Evolutionary conservation across 2,329 filamentous ascomycete genomes (phyloP), one percentile per base, ranked within the genome.

Genomic region (Herpotrichia juniperi): DNA sequence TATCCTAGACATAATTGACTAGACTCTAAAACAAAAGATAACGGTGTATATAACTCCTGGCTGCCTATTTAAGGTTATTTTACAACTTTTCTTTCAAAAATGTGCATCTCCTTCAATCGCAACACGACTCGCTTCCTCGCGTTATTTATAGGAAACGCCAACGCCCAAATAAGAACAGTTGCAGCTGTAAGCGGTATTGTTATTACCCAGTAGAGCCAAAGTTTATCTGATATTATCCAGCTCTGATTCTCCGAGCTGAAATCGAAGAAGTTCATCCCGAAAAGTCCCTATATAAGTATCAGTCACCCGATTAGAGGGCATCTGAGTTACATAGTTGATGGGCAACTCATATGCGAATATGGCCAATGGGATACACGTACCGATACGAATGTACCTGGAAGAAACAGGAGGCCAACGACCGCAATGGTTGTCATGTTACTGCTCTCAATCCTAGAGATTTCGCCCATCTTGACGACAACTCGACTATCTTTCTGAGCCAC

Each of bases 301-400:
- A n/a, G n/a, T n/a, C n/a, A n/a, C n/a, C n/a, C n/a, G n/a, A n/a
- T n/a, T n/a, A n/a, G n/a, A n/a, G n/a, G 25, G 17, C 17, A n/a
- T 46, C 11, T n/a, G 42, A 42, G 14, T 19, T 50, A 26, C 42
- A 50, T 8, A n/a, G n/a, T n/a, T n/a, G n/a, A n/a, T 46, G n/a
- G 28, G 46, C 17, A 19, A 45, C 30, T 11, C 28, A 19, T 42
- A 50, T 50, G 42, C 48, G 21, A 46, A 46, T 16, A 45, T 46
- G 2, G 42, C 24, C 48, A 46, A 37, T 26, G 30, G 12, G n/a
- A 25, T 4, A 21, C 14, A 35, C 48, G 24, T 45, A 57, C 55
- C 59, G 74, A 67, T 50, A 76, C 64, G 53, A 76, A 77, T 21
- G 74, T 76, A 1, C 67, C 73, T 4, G 75, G 75, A 3, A 76